Evolutionary conservation across 208 protist species (phyloP), one percentile per base, ranked within the genome.

Genomic region (Leishmania lainsoni): DNA sequence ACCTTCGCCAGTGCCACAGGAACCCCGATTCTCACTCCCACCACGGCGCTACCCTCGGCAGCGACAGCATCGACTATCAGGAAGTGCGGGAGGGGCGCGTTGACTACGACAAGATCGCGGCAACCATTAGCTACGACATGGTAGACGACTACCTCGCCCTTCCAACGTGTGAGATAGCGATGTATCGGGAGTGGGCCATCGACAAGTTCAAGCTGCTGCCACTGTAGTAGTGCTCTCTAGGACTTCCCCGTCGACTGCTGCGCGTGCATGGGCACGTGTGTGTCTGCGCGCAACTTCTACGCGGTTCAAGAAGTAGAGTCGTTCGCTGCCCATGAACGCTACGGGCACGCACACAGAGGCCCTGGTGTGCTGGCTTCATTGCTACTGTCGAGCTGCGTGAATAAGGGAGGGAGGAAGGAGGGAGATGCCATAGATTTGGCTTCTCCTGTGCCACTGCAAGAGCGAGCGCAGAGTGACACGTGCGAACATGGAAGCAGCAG

Each of bases 121-220:
- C 58, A 14, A 42, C 48, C n/a, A 58, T 71, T 63, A 71, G 29
- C 48, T 72, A 48, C 45, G 54, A 72, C 39, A 51, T 49, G 51
- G 45, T 84, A 8, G 68, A 79, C 69, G 45, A 73, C 6, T 84
- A 72, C 48, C 32, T 84, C 42, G 65, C 75, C n/a, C 81, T 80
- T 48, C 73, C 81, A 3, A 66, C 81, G 51, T 80, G 75, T 51
- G 75, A 75, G 22, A 71, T 71, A 4, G 81, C 81, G 32, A 84
- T 84, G 81, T 84, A 80, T 63, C 76, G 81, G 54, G 81, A 84
- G 58, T 84, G 81, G 81, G 81, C 75, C 20, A 76, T 70, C 16
- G 29, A 78, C 29, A 77, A 74, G 35, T 65, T 76, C 61, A 52
- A 71, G 5, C 17, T 42, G 3, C 22, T 39, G 14, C 29, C 72